phyloP scores from a whole-genome alignment of 139 green algal species.

The Chlamydomonas schloesseri region DNA sequence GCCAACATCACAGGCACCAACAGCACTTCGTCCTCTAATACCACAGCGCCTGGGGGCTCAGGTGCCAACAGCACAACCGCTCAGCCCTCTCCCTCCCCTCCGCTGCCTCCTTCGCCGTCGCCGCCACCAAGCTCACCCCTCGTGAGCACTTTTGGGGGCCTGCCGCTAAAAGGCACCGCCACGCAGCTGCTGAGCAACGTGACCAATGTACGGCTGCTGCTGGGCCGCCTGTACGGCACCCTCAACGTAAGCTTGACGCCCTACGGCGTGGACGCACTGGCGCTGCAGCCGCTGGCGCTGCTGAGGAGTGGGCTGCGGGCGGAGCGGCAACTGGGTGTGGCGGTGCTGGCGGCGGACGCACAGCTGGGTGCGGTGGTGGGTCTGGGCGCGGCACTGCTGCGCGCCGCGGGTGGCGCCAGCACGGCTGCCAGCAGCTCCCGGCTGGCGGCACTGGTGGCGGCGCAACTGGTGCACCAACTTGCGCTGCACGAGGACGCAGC shows the following conservation, averaged over 20 bases:
- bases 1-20: too few species aligned
- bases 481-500: neutral
- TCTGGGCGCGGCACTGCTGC: constrained; percentile 23
- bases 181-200: neutral
- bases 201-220: neutral
- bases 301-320: neutral
- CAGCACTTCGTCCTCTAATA: too few species aligned
- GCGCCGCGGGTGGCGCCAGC: neutral
- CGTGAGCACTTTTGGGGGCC: neutral
- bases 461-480: neutral
- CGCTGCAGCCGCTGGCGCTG: constrained; percentile 13
- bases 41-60: too few species aligned
- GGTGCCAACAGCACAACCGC: too few species aligned
- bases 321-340: neutral
- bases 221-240: neutral
- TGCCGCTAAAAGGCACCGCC: neutral
- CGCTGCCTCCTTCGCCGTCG: neutral
- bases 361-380: neutral
- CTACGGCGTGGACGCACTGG: neutral
- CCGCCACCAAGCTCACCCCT: neutral
- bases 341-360: constrained; percentile 9
- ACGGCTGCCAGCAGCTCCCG: neutral
- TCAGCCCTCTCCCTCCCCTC: too few species aligned
- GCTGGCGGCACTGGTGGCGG: neutral
- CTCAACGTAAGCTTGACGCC: neutral